phyloP scores from a whole-genome alignment of 2,329 filamentous ascomycete species.

The Stenocarpella maydis region DNA sequence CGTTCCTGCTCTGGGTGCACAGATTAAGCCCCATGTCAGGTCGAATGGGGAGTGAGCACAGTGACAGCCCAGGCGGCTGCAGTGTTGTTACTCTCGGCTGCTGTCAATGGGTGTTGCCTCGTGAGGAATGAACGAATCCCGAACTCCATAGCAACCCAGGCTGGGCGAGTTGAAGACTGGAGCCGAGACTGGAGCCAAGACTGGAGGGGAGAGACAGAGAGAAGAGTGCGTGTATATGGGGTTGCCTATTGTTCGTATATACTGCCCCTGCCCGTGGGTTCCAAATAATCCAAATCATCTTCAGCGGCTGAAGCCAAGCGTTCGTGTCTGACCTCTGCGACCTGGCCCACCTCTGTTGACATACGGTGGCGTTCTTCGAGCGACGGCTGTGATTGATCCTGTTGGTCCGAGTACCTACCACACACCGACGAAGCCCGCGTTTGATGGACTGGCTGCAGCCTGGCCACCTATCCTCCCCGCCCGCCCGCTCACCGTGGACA shows the following conservation, averaged over 20 bases:
- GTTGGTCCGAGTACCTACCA: conserved; percentile 27
- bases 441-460: conserved; percentile 19
- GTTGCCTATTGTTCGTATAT: not conserved
- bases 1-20: conserved; percentile 1
- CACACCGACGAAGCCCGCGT: not conserved
- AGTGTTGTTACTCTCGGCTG: not conserved
- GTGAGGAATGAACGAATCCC: not conserved
- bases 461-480: not conserved
- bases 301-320: conserved; percentile 9
- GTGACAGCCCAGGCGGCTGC: not conserved
- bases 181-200: not conserved
- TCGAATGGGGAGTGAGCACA: conserved; percentile 5
- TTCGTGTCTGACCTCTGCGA: not conserved
- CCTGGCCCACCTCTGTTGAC: not conserved
- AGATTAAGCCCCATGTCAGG: conserved; percentile 13
- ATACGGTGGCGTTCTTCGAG: conserved; percentile 8
- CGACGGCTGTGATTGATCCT: conserved; percentile 21
- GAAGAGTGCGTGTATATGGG: not conserved
- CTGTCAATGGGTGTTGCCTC: not conserved
- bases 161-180: not conserved
- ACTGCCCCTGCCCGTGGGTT: not conserved
- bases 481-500: conserved; percentile 1
- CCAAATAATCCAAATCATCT: conserved; percentile 6
- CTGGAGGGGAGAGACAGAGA: too few relatives aligned
- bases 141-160: not conserved